Evolutionary conservation across 371 early-diverging fungal genomes (phyloP), one percentile per base, ranked within the genome.

Genomic region (Syncephalastrum monosporum): DNA sequence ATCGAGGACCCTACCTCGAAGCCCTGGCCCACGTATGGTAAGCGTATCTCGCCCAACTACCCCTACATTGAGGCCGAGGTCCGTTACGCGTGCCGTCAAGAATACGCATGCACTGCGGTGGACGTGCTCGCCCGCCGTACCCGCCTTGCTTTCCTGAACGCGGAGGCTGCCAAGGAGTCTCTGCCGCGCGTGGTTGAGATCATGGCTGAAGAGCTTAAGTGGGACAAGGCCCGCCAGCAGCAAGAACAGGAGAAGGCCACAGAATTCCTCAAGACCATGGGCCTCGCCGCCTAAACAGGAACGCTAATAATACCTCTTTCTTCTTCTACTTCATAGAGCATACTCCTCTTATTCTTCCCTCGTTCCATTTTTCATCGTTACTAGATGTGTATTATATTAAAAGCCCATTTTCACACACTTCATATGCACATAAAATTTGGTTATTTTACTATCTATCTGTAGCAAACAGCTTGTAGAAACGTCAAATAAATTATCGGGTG

Each of bases 51-150:
- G n/a, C 82, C 81, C 19, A 84, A 85, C 33, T 96, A 98, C 69
- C 95, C 95, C 38, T 99, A 93, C 67, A 85, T 96, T 41, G 95
- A 95, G 62, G 93, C 97, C 33, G 99, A 99, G 78, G 89, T 99
- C 12, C 85, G 93, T 13, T 99, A 98, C 69, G 91, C 95, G 21
- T 88, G 90, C 49, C 86, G 90, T 60, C 79, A 92, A 68, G 99
- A 99, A 77, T 93, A 91, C 69, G 99, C 99, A 4, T 82, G 91
- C 66, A 96, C 91, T 19, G 90, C 90, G 10, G 92, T 95, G 15
- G 97, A 99, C 77, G 95, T 99, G 19, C 69, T 99, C 27, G 96
- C 91, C 24, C 91, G 98, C 46, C 92, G 99, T 54, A 89, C 91
- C 25, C 89, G 98, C 24, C 82, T 99, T 33, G 93, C 98, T 3